Base-by-base conservation (phyloP, 1,284 basidiomycete species). In the Cryptococcus floricola region DNA sequence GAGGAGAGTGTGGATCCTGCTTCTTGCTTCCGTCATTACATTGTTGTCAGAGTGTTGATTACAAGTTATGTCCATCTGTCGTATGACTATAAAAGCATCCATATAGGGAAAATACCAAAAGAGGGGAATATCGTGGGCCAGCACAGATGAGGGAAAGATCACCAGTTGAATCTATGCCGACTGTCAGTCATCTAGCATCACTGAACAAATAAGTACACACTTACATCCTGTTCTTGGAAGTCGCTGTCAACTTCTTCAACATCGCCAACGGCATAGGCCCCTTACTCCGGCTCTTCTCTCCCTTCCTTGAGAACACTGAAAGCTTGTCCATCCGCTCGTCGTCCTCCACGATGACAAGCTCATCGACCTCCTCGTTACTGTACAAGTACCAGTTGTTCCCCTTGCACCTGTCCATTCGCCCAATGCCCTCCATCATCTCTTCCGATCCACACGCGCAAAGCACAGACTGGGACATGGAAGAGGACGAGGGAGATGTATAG, bases 331-430 rank as follows among this genome's bases (percentile, higher is more conserved):
- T 28, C 16, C 9, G 14, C 27, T 46, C 45, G 19, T 16, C 45
- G n/a, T 18, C 7, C 27, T 27, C 45, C 19, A 46, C 27, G 10
- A 25, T 5, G 8, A 25, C 45, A 10, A 25, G 12, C 45, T 46
- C 44, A n/a, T 49, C 47, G 9, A 48, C 16, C 28, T 50, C 27
- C 14, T 49, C 16, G 39, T 57, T 57, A 14, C 28, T n/a, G 27
- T 50, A 57, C 38, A 57, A 50, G 39, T 44, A 57, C 56, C 56
- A 57, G 23, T 48, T 57, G 25, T 53, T 45, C 38, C 53, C 56
- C 37, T 47, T 53, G 50, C 56, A 57, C 38, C 18, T 37, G 12
- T 41, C 45, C 45, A 41, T 56, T 27, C n/a, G 14, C 14, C 28
- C 39, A 16, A 53, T 46, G 10, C 43, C 56, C 23, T 53, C 39